Evolutionary conservation across 257 asterid genomes (phyloP).

Genomic region (Gardenia jasminoides): DNA sequence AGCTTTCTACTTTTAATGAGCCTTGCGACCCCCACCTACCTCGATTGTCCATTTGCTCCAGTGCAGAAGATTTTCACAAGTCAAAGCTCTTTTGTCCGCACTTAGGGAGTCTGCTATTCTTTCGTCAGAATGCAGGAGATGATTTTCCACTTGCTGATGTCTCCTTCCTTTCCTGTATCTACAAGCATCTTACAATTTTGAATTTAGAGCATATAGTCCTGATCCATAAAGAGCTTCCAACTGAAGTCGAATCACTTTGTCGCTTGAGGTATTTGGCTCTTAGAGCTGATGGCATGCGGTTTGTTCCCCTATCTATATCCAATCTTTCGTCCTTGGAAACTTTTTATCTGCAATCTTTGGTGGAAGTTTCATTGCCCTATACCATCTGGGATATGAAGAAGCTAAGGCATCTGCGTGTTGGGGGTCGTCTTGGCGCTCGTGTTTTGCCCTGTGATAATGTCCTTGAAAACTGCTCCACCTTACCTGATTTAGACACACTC

Average conservation of each 20-base stretch:
- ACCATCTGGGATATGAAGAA: not conserved
- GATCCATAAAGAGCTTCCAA: not conserved
- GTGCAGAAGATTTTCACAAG: too few species aligned
- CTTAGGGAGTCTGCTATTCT: not conserved
- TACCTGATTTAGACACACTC: not conserved
- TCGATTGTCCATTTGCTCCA: not conserved
- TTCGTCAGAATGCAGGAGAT: not conserved
- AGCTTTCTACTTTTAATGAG: not conserved
- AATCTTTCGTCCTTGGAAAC: not conserved
- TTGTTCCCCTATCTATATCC: not conserved
- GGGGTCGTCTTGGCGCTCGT: too few species aligned
- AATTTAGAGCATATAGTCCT: not conserved
- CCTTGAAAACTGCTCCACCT: not conserved
- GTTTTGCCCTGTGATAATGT: not conserved
- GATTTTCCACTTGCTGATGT: not conserved
- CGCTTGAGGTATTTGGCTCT: constrained; percentile 1
- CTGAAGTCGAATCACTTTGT: not conserved
- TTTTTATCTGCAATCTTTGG: not conserved
- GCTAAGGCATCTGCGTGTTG: not conserved
- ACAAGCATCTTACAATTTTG: not conserved
- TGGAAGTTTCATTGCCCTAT: not conserved
- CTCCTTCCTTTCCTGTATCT: not conserved
- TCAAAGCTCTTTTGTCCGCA: not conserved
- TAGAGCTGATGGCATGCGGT: too few species aligned
- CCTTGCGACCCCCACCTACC: not conserved